Evolutionary conservation across 108 stramenopile genomes (phyloP).

Genomic region (Schizochytrium sp.): DNA sequence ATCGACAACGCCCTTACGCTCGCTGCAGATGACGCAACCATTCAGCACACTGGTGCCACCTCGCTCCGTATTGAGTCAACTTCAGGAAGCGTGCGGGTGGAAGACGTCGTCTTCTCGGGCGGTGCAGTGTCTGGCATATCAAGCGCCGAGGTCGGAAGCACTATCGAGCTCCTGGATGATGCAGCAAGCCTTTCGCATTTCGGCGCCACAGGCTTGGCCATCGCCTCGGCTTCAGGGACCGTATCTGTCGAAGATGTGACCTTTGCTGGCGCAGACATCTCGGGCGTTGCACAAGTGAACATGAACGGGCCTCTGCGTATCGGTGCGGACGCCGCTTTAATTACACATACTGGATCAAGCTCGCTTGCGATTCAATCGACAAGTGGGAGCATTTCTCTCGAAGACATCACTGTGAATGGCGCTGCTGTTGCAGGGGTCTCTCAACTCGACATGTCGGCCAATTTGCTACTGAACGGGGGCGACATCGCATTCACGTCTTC

Average conservation of each 20-base stretch:
- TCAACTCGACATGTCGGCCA: background rate
- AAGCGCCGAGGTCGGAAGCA: too few species aligned
- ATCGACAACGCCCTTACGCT: too few species aligned
- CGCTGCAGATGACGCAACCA: background rate
- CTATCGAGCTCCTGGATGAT: background rate
- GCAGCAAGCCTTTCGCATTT: background rate
- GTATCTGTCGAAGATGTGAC: background rate
- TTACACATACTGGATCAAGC: background rate
- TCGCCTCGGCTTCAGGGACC: background rate
- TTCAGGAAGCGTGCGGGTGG: background rate
- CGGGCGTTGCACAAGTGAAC: background rate
- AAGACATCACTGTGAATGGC: background rate
- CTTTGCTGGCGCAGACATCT: background rate
- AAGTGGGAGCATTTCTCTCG: background rate
- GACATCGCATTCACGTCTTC: background rate
- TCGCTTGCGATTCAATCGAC: background rate
- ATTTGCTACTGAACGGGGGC: background rate
- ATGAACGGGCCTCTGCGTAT: background rate
- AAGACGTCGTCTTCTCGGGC: background rate
- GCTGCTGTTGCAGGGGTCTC: background rate
- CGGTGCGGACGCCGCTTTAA: background rate
- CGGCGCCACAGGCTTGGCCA: background rate
- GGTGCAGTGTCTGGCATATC: background rate
- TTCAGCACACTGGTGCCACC: background rate
- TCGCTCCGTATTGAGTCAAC: background rate